Evolutionary conservation across 768 basidiomycete species (phyloP), one percentile per base, ranked within the genome.

Genomic region (Leccinum uliginosum): DNA sequence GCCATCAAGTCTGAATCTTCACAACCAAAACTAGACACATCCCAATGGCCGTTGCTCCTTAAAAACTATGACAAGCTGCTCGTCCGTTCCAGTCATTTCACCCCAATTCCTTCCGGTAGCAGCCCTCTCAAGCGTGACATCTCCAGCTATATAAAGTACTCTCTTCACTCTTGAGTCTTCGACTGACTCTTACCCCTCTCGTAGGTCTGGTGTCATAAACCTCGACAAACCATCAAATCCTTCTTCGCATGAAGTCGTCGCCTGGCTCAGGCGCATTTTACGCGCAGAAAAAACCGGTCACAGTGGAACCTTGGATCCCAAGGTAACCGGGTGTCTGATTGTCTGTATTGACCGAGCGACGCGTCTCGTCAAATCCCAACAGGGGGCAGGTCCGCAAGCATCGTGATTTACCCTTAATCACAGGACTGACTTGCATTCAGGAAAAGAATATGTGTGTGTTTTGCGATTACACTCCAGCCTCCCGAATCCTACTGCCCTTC

Each of bases 261-360:
- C 97, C 15, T 99, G 97, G 97, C 76, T 99, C 60, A 83, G 95
- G 65, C 85, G 97, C n/a, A 99, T 99, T 61, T 74, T 99, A 53
- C 86, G 95, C 21, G 93, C 90, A 24, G 97, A 98, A 74, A 98
- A 99, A 77, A 99, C 97, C 0, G 97, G 97, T 43, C 97, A 99
- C 76, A 97, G 94, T 58, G 97, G 97, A 62, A 99, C 97, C 45
- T 83, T 99, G 48, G 97, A 99, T 72, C 97, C 97, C 49, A 99
- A 99, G 74, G 97, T 99, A 63, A 99, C 97, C 51, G 97, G 97
- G 14, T 99, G 97, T 75, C 73, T 99, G 63, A 98, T 98, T 68
- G 97, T 99, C 43, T 99, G 97, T 72, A 97, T 99, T 71, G 97
- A 99, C 77, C 91, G 96, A 55, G 97, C 97, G 12, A 99, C 97